Evolutionary conservation across 73 alveolate genomes (phyloP), one percentile per base, ranked within the genome.

Genomic region (Paramecium octaurelia): DNA sequence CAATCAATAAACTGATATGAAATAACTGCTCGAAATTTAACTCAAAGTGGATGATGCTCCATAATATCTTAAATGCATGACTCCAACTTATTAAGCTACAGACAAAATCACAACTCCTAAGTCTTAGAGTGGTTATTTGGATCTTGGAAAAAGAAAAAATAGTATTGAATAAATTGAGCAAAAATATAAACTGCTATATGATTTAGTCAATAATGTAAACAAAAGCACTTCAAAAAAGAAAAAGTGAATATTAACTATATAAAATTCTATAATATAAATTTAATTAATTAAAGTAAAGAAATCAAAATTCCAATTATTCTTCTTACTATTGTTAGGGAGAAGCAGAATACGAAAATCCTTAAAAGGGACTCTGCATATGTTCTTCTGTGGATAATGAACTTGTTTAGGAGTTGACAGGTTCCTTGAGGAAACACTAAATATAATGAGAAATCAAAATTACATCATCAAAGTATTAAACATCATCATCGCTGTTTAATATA

Each of bases 381-480:
- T 64, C 84, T 64, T 64, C 54, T 12, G 50, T 3, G 24, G 84
- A 31, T 34, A 31, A 64, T 34, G 84, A 64, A 24, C 27, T 64
- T 4, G 84, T 12, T 27, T 31, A 34, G 3, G 84, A 64, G 42
- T 12, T 27, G 5, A 64, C 27, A 64, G 46, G 54, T 34, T 64
- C 84, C 31, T 64, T 31, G 2, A 64, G 50, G 12, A 64, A 64
- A 34, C 84, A 64, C 84, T 64, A 64, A 12, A 27, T 11, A 23
- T 11, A 23, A 54, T 4, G 0, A 4, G 34, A 54, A 54, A 18
- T 18, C 4, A 2, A 23, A 27, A 24, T 40, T 64, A 73, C 87
- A 34, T 73, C 87, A 73, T 73, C 87, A 36, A 73, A 73, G 40
- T 73, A 73, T 73, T 73, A 12, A 36, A 73, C 87, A 73, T 73